Conservation (phyloP, 495 filamentous ascomycete genomes). For the Ascodesmis nigricans region DNA sequence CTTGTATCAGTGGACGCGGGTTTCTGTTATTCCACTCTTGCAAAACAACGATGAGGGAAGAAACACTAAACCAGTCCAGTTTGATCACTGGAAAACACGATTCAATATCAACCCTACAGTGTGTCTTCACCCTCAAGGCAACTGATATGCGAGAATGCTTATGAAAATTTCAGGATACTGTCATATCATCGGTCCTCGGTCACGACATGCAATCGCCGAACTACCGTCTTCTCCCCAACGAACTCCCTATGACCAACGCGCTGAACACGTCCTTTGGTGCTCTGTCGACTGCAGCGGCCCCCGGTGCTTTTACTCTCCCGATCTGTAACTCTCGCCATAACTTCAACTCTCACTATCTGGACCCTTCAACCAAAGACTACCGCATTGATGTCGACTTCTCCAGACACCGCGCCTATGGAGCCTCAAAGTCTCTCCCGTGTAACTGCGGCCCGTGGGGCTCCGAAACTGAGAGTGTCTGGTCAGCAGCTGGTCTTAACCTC, state of each 20-base stretch:
- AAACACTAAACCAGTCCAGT: slow-evolving; percentile 6
- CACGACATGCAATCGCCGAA: no score
- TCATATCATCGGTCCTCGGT: slow-evolving; percentile 3
- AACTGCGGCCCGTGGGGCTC: slow-evolving; percentile 13
- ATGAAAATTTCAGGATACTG: slow-evolving; percentile 3
- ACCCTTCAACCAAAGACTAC: slow-evolving; percentile 12
- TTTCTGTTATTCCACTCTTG: slow-evolving; percentile 7
- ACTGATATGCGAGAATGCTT: slow-evolving; percentile 2
- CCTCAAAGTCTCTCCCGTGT: slow-evolving; percentile 15
- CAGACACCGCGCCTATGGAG: slow-evolving; percentile 9
- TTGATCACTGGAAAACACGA: no score
- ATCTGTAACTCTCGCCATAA: slow-evolving; percentile 14
- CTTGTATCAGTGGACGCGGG: slow-evolving; percentile 15
- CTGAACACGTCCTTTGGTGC: no score
- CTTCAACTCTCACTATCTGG: no score
- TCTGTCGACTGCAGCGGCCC: slow-evolving; percentile 9
- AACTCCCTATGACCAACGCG: no score
- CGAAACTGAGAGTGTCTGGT: slow-evolving; percentile 12
- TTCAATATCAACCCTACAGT: slow-evolving; percentile 14
- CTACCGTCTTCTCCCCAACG: no score
- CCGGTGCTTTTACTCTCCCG: slow-evolving; percentile 13
- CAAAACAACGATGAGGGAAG: slow-evolving; percentile 11
- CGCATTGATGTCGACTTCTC: slow-evolving; percentile 7
- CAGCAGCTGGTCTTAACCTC: slow-evolving; percentile 9
- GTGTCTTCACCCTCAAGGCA: slow-evolving; percentile 1